These are phyloP conservation scores for Clitopilus hobsonii DNA, from an alignment of 768 basidiomycete genomes.

Conservation along the genomic window DNA sequence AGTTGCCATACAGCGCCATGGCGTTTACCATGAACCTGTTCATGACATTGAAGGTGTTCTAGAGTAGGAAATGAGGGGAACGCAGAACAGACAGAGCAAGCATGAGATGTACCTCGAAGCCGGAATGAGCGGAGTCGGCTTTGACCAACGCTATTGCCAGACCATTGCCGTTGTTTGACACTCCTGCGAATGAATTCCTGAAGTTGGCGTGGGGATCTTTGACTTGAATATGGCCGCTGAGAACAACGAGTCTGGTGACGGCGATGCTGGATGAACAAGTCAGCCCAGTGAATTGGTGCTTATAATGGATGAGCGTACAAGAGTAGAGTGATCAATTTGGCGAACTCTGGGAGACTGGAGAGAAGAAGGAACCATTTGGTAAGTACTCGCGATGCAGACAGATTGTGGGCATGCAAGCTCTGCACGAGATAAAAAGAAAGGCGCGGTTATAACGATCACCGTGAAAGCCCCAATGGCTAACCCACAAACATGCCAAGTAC, in stretches of 20 bases:
- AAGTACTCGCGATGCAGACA: conserved; percentile 28
- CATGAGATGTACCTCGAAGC: conserved; percentile 27
- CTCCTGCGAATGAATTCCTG: conserved; percentile 50
- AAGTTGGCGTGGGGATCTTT: conserved; percentile 56
- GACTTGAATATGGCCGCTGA: conserved; percentile 54
- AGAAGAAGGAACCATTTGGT: conserved; percentile 33
- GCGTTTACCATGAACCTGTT: conserved; percentile 31
- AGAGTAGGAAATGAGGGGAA: not conserved
- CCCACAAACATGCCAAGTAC: conserved; percentile 29
- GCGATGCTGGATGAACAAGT: conserved; percentile 29
- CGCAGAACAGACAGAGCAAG: not conserved
- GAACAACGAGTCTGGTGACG: conserved; percentile 54
- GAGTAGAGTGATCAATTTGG: conserved; percentile 26
- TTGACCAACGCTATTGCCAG: conserved; percentile 31
- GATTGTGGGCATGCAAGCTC: too few species aligned
- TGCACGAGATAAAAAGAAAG: not conserved
- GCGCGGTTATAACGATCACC: conserved; percentile 22
- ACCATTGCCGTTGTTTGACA: conserved; percentile 43
- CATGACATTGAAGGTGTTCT: conserved; percentile 43
- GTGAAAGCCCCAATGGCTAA: conserved; percentile 29
- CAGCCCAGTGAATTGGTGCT: not conserved
- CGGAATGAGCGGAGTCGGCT: conserved; percentile 32
- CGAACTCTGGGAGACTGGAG: conserved; percentile 26
- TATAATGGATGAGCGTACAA: conserved; percentile 22
- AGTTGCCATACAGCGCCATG: too few species aligned